Evolutionary conservation across 176 grass and related monocot species (phyloP).

Genomic region (Eragrostis curvula): DNA sequence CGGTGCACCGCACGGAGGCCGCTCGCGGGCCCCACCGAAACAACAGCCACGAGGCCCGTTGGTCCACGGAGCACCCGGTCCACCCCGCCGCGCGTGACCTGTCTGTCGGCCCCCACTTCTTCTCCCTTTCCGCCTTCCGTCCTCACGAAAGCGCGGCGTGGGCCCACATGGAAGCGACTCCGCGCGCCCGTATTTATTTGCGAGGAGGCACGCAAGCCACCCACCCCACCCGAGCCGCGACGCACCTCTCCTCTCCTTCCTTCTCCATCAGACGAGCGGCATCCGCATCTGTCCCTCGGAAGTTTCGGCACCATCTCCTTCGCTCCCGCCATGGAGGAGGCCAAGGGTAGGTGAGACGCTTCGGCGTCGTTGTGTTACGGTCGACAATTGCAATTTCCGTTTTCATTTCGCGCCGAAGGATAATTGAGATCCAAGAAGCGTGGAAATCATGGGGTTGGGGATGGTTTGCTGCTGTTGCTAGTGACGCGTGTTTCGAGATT

Average conservation of each 20-base stretch:
- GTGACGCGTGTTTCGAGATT: not conserved
- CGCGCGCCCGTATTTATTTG: not conserved
- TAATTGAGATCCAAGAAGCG: conserved; percentile 19
- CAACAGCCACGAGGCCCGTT: not conserved
- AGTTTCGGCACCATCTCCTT: not conserved
- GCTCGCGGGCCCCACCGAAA: not conserved
- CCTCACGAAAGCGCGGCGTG: not conserved
- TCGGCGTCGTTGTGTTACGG: too few species aligned
- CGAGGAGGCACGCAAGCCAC: not conserved
- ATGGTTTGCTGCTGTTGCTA: too few species aligned
- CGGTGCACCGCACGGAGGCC: not conserved
- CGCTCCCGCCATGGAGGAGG: conserved; percentile 64
- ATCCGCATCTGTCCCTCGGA: conserved; percentile 14
- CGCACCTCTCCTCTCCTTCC: not conserved
- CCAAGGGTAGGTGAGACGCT: conserved; percentile 49
- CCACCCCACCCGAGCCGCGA: not conserved
- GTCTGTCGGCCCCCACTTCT: too few species aligned
- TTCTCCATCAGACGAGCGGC: not conserved
- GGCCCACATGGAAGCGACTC: not conserved
- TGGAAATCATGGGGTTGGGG: not conserved
- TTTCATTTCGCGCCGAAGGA: not conserved
- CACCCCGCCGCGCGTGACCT: not conserved
- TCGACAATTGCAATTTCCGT: not conserved
- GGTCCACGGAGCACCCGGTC: conserved; percentile 9
- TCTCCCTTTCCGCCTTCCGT: not conserved